A percentile compares a stretch with the other conserved stretches of the same genome.
Conservation (phyloP, 768 basidiomycete species). For the Boletus vinaceobasis region DNA sequence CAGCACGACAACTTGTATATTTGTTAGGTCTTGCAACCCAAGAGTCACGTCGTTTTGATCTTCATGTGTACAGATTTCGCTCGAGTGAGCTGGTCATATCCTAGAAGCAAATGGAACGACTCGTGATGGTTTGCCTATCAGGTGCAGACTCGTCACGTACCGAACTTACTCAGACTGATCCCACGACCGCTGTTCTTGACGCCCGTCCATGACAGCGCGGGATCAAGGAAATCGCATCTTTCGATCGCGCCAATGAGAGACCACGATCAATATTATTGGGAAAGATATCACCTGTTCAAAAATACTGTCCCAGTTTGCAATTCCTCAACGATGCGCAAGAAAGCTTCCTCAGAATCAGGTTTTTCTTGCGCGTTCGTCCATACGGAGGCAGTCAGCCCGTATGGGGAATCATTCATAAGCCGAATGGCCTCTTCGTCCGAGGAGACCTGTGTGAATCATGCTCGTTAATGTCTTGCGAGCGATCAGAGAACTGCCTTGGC, state of each 20-base stretch:
- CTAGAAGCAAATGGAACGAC: slow-evolving; percentile 35
- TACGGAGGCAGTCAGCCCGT: slow-evolving; percentile 90
- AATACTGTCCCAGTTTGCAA: slow-evolving; percentile 92
- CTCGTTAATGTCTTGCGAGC: background rate
- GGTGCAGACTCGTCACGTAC: slow-evolving; percentile 41
- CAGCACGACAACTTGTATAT: background rate
- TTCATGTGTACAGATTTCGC: slow-evolving; percentile 85
- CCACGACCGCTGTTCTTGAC: slow-evolving; percentile 93
- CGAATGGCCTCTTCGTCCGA: slow-evolving; percentile 84
- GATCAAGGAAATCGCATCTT: slow-evolving; percentile 88
- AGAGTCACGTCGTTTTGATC: slow-evolving; percentile 45
- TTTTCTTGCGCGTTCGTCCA: slow-evolving; percentile 79
- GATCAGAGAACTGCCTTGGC: background rate
- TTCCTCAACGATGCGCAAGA: slow-evolving; percentile 59
- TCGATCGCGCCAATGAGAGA: background rate
- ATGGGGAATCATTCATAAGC: slow-evolving; percentile 96
- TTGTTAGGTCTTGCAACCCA: no score
- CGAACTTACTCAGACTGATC: slow-evolving; percentile 85
- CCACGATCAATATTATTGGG: background rate
- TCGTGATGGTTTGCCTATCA: background rate
- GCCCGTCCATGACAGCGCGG: slow-evolving; percentile 92
- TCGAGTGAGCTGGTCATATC: slow-evolving; percentile 82
- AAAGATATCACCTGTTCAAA: slow-evolving; percentile 64
- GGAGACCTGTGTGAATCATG: slow-evolving; percentile 46
- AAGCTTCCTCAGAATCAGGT: slow-evolving; percentile 61